Base-by-base conservation (phyloP, 352 stramenopile species). In the Globisporangium heterothallicum region DNA sequence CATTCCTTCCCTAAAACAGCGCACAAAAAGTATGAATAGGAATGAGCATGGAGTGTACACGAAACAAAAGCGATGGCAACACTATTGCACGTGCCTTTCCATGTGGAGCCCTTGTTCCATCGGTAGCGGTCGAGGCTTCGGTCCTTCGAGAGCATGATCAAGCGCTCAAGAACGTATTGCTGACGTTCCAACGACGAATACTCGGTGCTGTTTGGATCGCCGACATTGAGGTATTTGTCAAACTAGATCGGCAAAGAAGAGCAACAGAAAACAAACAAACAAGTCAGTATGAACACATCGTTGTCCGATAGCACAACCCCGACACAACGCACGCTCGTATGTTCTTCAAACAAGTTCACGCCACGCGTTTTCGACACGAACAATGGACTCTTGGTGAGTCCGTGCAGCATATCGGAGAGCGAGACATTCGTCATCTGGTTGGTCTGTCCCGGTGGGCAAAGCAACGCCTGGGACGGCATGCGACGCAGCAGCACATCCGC, bases 101-200 rank as follows among this genome's bases (percentile, higher is more conserved):
- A 94, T 2, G 69, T 73, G 2, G 78, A 71, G 16, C 83, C 83
- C 50, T 85, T 91, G 63, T 90, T 73, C 83, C 83, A 94, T 10
- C 83, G 80, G 65, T 83, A 94, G 27, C 77, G 73, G 55, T 91
- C 81, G 34, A 94, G 68, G 50, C 84, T 90, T 42, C 83, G 78
- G 58, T 94, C 83, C 52, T 92, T 91, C 9, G 80, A 89, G n/a
- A 94, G 61, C 78, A 91, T 83, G 62, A 91, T 83, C 27, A 94
- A 58, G 18, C 83, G 74, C 58, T 94, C 78, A 7, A 94, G 63
- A 24, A 88, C 80, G 64, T 94, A 94, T 46, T 92, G 74, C 56
- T 92, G 81, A 19, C 78, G 74, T 44, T 92, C 81, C 19, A 90
- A 59, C 18, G 78, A 89, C 25, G 76, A 82, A 60, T 84, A 88